Evolutionary conservation across 2,329 filamentous ascomycete species (phyloP), one percentile per base, ranked within the genome.

Genomic region (Scopulariopsis brevicaulis): DNA sequence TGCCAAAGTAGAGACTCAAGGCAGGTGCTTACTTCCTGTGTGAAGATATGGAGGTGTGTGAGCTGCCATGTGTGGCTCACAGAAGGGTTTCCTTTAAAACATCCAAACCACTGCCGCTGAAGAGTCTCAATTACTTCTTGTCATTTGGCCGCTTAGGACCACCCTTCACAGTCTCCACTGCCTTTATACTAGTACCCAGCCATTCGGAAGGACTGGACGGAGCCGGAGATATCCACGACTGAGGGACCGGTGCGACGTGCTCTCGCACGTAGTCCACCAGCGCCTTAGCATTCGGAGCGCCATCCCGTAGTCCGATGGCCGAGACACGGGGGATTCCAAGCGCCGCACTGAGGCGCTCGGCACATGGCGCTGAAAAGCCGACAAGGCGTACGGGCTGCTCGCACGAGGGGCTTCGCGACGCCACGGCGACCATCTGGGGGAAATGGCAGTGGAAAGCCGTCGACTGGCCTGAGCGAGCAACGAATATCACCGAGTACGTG

Each of bases 241-340:
- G 74, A 40, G 80, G 71, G 25, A 86, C 71, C 1, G 74, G 67
- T 1, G 74, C 68, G 1, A 89, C 81, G 58, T 74, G 71, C 40
- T 76, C 70, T 34, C 74, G 69, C 1, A 83, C 76, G 62, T 83
- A 81, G 4, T 83, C 75, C 25, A 85, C 66, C 11, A 90, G 67
- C 1, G 79, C 75, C 55, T 75, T 75, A 0, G 80, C 75, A 50
- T 80, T 77, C 0, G 84, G 83, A 0, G 85, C 82, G 43, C 73
- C 77, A 7, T 74, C 72, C 22, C 75, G 68, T 7, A 90, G 67
- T 0, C 79, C 87, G 35, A 90, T 71, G 24, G 84, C 83, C 1
- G 85, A 87, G 0, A 84, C 83, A 37, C 84, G 77, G 1, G 84
- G 82, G 11, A 89, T 74, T 1, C 80, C 80, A 3, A 90, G 72